phyloP scores from a whole-genome alignment of 1,139 yeast genomes.

The Taiozyma sp. region DNA sequence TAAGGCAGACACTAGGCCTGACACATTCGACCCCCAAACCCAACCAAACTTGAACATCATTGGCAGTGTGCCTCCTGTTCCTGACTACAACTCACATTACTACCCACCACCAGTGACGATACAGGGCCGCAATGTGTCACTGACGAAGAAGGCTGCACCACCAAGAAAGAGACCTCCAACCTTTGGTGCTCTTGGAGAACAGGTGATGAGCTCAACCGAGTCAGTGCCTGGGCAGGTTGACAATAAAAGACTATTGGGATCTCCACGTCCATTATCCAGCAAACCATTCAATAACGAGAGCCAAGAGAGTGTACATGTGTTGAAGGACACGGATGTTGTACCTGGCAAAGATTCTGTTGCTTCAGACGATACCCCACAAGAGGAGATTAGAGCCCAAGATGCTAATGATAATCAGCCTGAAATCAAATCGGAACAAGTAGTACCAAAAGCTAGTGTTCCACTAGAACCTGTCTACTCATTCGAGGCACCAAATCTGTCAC shows the following conservation, averaged over 20 bases:
- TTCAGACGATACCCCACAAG: neutral
- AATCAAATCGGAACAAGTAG: neutral
- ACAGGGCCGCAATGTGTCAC: conserved; percentile 20
- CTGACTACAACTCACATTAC: conserved; percentile 19
- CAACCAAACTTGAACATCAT: conserved; percentile 6
- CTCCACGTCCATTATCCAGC: neutral
- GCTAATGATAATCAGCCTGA: neutral
- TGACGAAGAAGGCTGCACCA: conserved; percentile 11
- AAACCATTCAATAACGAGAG: neutral
- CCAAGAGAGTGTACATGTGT: neutral
- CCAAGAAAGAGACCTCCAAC: conserved; percentile 23
- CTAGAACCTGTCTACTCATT: neutral
- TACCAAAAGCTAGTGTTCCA: neutral
- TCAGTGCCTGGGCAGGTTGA: neutral
- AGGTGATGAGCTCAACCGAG: neutral
- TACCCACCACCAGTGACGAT: conserved; percentile 23
- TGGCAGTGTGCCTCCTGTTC: conserved; percentile 21
- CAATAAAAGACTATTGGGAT: neutral
- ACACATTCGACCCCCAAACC: neutral
- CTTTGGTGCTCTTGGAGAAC: neutral
- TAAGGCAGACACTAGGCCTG: neutral
- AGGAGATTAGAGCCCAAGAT: neutral
- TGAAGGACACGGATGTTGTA: neutral
- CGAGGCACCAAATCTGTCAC: neutral
- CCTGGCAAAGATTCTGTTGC: neutral